phyloP scores from a whole-genome alignment of 2,329 filamentous ascomycete genomes.

The Colletotrichum salicis region DNA sequence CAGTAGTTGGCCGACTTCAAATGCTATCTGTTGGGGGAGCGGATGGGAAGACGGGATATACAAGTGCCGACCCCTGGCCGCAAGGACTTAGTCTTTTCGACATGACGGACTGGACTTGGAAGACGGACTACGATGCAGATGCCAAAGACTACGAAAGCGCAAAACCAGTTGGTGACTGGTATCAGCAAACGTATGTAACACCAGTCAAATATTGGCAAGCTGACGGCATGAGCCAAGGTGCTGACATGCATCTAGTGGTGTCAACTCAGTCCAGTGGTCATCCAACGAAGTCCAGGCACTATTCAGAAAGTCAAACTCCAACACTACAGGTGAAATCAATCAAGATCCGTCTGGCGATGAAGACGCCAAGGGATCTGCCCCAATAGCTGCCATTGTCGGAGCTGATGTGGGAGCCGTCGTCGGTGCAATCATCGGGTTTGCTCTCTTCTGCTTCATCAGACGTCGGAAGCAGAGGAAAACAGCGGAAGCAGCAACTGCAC shows the following conservation, averaged over 20 bases:
- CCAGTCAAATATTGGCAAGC: background rate
- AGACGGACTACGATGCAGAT: slow-evolving; percentile 25
- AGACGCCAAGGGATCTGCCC: background rate
- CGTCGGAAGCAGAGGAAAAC: background rate
- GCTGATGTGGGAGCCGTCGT: slow-evolving; percentile 14
- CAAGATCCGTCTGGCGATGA: background rate
- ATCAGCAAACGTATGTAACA: slow-evolving; percentile 18
- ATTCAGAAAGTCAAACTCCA: slow-evolving; percentile 1
- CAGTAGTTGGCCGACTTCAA: slow-evolving; percentile 29
- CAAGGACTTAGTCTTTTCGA: slow-evolving; percentile 34
- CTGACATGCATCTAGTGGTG: slow-evolving; percentile 6
- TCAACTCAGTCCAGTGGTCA: slow-evolving; percentile 18
- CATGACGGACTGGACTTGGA: slow-evolving; percentile 24
- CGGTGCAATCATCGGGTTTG: background rate
- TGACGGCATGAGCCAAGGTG: background rate
- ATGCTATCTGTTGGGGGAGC: slow-evolving; percentile 29
- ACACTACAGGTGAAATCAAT: background rate
- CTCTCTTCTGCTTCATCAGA: slow-evolving; percentile 2
- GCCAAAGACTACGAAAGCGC: slow-evolving; percentile 21
- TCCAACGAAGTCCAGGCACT: slow-evolving; percentile 12
- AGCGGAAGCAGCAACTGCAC: background rate
- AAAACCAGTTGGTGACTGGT: slow-evolving; percentile 18
- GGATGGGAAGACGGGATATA: slow-evolving; percentile 5
- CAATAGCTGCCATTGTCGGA: slow-evolving; percentile 9
- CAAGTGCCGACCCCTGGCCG: slow-evolving; percentile 12